These are phyloP conservation scores for Rhodosporidiobolus sp. DNA, from an alignment of 768 basidiomycete genomes.

Conservation along the genomic window DNA sequence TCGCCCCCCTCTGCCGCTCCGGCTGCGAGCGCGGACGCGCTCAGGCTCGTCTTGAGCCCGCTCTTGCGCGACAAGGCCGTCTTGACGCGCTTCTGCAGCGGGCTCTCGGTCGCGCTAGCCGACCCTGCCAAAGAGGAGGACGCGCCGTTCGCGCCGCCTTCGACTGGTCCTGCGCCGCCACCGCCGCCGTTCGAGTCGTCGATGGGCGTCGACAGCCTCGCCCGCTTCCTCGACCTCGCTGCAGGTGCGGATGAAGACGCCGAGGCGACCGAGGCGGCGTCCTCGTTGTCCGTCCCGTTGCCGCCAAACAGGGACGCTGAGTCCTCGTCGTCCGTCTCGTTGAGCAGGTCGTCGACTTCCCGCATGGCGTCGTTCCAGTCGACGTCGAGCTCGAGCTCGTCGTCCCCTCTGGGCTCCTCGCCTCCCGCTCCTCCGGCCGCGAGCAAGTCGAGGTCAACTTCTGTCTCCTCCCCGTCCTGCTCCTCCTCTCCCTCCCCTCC, in stretches of 20 bases:
- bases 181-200: neutral
- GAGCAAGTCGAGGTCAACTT: too few species aligned
- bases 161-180: neutral
- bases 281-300: conserved; percentile 2
- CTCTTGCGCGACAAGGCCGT: conserved; percentile 17
- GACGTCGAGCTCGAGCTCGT: conserved; percentile 55
- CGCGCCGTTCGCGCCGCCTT: neutral
- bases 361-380: conserved; percentile 80
- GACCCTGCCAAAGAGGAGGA: rapidly evolving
- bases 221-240: neutral
- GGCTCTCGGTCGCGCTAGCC: conserved; percentile 1
- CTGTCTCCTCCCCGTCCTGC: conserved; percentile 58
- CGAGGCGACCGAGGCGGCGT: neutral
- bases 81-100: conserved; percentile 39
- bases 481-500: conserved; percentile 62
- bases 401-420: conserved; percentile 51
- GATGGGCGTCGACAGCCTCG: neutral
- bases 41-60: conserved; percentile 32
- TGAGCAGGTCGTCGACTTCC: conserved; percentile 80
- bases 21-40: conserved; percentile 4
- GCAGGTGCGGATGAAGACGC: neutral
- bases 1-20: neutral
- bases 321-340: conserved; percentile 43
- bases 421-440: conserved; percentile 50
- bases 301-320: conserved; percentile 8